Base-by-base conservation (phyloP, 2,329 filamentous ascomycete species). In the Gremmenia infestans region DNA sequence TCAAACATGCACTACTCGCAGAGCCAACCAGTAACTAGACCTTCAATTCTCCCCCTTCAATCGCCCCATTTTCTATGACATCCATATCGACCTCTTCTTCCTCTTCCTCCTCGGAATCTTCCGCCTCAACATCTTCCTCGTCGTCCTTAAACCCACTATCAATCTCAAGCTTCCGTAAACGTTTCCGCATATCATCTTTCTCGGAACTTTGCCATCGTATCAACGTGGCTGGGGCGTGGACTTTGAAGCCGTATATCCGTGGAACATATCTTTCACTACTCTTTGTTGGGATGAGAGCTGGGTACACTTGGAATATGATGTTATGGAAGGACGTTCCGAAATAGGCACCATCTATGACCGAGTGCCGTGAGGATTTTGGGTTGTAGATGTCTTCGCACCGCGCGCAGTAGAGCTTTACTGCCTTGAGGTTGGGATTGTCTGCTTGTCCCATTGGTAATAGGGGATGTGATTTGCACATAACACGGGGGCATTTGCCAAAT, bases 381-480 rank as follows among this genome's bases (percentile, higher is more conserved):
- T 97, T 97, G 81, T 99, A 99, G 57, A 96, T 88, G 72, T 99
- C 94, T 79, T 99, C 94, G 78, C 94, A 99, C 67, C 91, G 90
- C 48, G 89, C 86, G 74, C 94, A 99, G 81, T 96, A 99, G 52
- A 99, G 88, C 74, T 97, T 97, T 63, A 97, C 94, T 48, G 93
- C 86, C 68, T 92, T 95, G 65, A 86, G 78, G 74, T 91, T 91
- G 60, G 94, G 84, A 2, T 93, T 79, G 74, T 99, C 94, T 67
- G 91, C 89, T 66, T 95, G 88, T 61, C 94, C 94, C 85, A 97
- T 95, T 47, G 94, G 94, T 28, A 99, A 83, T 40, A 99, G 85
- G 6, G 92, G 91, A 71, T 99, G 92, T 11, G 88, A 89, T 68
- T 95, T 86, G 76, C 94, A 99, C 78, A 95, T 86, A 59, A 99